Evolutionary conservation across 2,329 filamentous ascomycete species (phyloP), one percentile per base, ranked within the genome.

Genomic region (Neonectria punicea): DNA sequence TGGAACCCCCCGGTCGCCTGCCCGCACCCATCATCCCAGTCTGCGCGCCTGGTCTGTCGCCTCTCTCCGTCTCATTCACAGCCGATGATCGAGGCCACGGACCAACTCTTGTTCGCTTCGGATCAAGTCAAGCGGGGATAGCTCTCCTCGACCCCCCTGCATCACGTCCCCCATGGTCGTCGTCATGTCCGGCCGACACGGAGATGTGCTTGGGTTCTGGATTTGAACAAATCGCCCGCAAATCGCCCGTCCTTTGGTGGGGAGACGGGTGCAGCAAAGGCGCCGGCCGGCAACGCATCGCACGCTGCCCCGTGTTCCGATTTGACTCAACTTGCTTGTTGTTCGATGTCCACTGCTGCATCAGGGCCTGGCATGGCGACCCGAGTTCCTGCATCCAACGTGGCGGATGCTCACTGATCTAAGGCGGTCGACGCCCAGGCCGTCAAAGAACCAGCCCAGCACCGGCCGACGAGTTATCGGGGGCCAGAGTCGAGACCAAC

Each of bases 321-420:
- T 69, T 68, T 50, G 57, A 64, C 58, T 62, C 53, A 58, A 65
- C 47, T 44, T 61, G 57, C 16, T 39, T 58, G 51, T 53, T 66
- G 51, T 65, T 54, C 44, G 60, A 61, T 66, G 53, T 70, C 62
- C 61, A 67, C 55, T 59, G 36, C 63, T 66, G 64, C 70, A 72
- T 61, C 61, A 61, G 43, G 46, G 65, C 51, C 60, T 53, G 44
- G 58, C 53, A 64, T 54, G 50, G 46, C 54, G 60, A 67, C 54
- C 68, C 59, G 53, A 73, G 72, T 74, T 74, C 71, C 72, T 74
- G 72, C 72, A 68, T 74, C 61, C 53, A 70, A 74, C 72, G 72
- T 74, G 72, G 72, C 72, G 68, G 63, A 61, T 66, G 68, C 66
- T 74, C 47, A 74, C 65, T 74, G 71, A 74, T 63, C 49, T 72